Evolutionary conservation across 2,329 filamentous ascomycete species (phyloP), one percentile per base, ranked within the genome.

Genomic region (Phialophora expanda): DNA sequence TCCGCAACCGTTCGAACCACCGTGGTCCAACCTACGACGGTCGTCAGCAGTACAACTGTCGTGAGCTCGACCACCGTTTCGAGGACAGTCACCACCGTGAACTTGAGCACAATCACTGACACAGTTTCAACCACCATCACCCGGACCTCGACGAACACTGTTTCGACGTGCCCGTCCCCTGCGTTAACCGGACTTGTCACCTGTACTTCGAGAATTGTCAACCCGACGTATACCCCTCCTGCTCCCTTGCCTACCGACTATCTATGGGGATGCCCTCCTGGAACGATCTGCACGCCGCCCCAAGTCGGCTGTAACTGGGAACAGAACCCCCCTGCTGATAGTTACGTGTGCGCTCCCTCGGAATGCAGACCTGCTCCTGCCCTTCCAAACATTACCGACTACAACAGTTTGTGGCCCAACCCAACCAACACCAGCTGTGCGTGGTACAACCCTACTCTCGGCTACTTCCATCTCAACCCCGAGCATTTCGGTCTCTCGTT

Each of bases 381-480:
- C 75, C 46, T 70, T 70, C 38, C 24, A 32, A 62, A 60, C 48
- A 24, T 51, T n/a, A 48, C 65, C 17, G 72, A 61, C 58, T 38
- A 26, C 20, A 61, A 38, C 46, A 30, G 26, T 4, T 22, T 61
- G 28, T 9, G 61, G 50, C 61, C 65, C 20, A 62, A 48, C 8
- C 60, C 46, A 1, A 61, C 69, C 58, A 2, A 62, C n/a, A 22
- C 59, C 48, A 64, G 57, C 41, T 69, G 69, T 30, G 65, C 64
- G 11, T 69, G 67, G 67, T 58, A 66, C 12, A 44, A 65, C 5
- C 62, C 66, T 4, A 69, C 69, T 11, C 69, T 71, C 22, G 62
- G 73, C 20, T 90, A 90, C 74, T 91, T 87, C 76, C 84, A 90
- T 65, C 80, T 91, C n/a, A 80, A 88, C 64, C 86, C 89, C 0